These are phyloP conservation scores for Cenchrus americanus DNA, from an alignment of 176 grass and related monocot genomes.

Conservation along the genomic window DNA sequence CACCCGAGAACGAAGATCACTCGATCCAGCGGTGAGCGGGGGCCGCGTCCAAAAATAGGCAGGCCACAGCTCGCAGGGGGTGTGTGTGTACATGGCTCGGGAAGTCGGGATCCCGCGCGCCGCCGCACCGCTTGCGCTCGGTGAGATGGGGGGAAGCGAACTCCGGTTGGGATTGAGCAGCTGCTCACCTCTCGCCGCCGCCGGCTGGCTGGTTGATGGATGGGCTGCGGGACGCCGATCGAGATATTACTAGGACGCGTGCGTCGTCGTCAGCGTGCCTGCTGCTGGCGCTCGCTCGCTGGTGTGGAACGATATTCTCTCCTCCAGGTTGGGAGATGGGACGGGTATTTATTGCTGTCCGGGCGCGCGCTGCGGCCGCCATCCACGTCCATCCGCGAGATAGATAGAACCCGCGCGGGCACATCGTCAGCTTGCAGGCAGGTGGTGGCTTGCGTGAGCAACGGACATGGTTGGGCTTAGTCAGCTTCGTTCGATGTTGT, in stretches of 20 bases:
- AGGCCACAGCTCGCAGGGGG: not conserved
- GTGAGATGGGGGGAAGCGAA: not conserved
- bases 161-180: not conserved
- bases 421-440: not conserved
- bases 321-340: not conserved
- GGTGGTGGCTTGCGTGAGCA: not conserved
- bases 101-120: too few species aligned
- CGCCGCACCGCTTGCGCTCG: not conserved
- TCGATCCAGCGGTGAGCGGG: not conserved
- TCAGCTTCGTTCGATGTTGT: not conserved
- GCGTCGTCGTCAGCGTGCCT: not conserved
- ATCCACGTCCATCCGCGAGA: not conserved
- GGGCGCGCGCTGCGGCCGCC: too few species aligned
- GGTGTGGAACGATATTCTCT: not conserved
- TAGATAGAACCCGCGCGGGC: not conserved
- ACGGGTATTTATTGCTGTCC: slow-evolving; percentile 34
- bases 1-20: not conserved
- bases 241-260: not conserved
- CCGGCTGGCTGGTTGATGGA: not conserved
- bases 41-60: slow-evolving; percentile 18
- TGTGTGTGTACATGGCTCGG: too few species aligned
- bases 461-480: not conserved
- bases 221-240: not conserved
- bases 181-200: slow-evolving; percentile 35
- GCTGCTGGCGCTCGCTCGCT: not conserved